Conservation (phyloP, 177 flowering plant genomes). For the Vitis hybrid region DNA sequence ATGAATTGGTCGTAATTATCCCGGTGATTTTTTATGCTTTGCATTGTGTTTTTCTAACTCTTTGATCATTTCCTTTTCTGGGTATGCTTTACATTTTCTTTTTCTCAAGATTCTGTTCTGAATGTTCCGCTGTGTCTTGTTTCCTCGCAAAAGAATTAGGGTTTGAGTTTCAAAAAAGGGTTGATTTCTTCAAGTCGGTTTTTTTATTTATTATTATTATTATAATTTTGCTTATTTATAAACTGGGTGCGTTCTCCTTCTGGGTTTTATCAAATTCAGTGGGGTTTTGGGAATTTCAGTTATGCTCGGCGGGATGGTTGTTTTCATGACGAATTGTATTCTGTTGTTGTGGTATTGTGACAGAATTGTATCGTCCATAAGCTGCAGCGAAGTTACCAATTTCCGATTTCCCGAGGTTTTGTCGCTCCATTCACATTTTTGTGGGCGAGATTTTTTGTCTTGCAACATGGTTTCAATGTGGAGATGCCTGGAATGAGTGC, state of each 20-base stretch:
- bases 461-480: background rate
- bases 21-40: background rate
- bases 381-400: too few species aligned
- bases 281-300: slow-evolving; percentile 1
- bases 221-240: background rate
- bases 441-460: background rate
- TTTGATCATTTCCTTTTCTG: slow-evolving; percentile 5
- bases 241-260: slow-evolving; percentile 2
- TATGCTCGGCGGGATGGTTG: too few species aligned
- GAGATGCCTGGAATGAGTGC: slow-evolving; percentile 13
- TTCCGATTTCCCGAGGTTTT: background rate
- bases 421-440: background rate
- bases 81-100: background rate
- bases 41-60: background rate
- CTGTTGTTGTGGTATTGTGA: background rate
- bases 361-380: too few species aligned
- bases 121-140: background rate
- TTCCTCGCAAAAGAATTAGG: slow-evolving; percentile 1
- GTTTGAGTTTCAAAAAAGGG: background rate
- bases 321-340: background rate
- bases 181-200: background rate
- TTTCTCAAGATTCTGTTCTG: background rate
- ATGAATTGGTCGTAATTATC: background rate
- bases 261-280: slow-evolving; percentile 5
- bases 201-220: too few species aligned